phyloP scores from a whole-genome alignment of 768 basidiomycete genomes.

The Pleurotus tuber-regium region DNA sequence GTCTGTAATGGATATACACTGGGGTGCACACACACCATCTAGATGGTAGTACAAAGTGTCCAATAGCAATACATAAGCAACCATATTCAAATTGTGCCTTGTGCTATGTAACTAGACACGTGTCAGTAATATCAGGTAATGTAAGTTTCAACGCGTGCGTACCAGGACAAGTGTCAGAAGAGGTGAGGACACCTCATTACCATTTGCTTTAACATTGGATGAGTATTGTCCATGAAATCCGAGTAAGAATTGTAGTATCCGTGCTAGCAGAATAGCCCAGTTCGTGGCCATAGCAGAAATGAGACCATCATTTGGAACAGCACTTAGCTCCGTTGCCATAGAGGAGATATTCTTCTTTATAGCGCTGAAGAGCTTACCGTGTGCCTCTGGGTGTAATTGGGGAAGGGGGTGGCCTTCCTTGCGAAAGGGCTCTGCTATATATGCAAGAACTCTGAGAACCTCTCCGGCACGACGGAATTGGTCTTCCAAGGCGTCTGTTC shows the following conservation, averaged over 20 bases:
- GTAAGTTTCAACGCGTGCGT: slow-evolving; percentile 23
- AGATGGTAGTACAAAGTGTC: slow-evolving; percentile 74
- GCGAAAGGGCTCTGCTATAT: slow-evolving; percentile 66
- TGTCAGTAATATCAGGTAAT: slow-evolving; percentile 4
- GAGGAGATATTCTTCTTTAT: slow-evolving; percentile 22
- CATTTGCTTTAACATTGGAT: slow-evolving; percentile 41
- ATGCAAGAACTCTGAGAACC: slow-evolving; percentile 64
- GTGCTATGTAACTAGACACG: slow-evolving; percentile 47
- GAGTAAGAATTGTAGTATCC: slow-evolving; percentile 71
- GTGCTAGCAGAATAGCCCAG: slow-evolving; percentile 51
- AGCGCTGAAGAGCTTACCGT: slow-evolving; percentile 54
- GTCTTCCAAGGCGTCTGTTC: slow-evolving; percentile 29
- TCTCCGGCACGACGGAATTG: slow-evolving; percentile 59
- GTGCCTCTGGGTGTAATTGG: slow-evolving; percentile 49
- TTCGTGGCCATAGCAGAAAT: background rate
- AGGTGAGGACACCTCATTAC: slow-evolving; percentile 36
- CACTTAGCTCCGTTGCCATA: background rate
- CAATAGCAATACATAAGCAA: slow-evolving; percentile 62
- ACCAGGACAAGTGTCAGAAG: slow-evolving; percentile 56
- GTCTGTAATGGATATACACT: background rate
- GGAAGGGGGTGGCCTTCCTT: slow-evolving; percentile 40
- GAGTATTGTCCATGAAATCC: slow-evolving; percentile 65
- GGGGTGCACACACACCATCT: slow-evolving; percentile 51
- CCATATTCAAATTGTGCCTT: slow-evolving; percentile 50
- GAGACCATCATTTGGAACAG: background rate